These are phyloP conservation scores for Ceratocystis destructans DNA, from an alignment of 2,329 filamentous ascomycete species.

Conservation along the genomic window DNA sequence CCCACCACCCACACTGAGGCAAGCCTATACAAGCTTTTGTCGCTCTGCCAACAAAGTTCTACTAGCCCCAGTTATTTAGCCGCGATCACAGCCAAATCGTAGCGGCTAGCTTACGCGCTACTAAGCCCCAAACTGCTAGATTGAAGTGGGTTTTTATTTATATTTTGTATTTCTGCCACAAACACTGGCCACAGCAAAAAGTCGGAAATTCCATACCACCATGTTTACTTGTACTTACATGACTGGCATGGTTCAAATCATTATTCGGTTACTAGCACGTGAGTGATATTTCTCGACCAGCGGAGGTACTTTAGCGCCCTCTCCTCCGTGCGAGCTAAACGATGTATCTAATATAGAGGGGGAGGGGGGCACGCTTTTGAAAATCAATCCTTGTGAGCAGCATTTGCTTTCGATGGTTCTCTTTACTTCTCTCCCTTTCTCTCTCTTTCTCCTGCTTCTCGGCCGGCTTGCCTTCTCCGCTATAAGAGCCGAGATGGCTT, in stretches of 20 bases:
- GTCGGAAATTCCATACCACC: not conserved
- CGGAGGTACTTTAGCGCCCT: not conserved
- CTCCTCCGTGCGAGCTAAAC: not conserved
- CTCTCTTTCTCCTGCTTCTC: not conserved
- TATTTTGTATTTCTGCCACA: not conserved
- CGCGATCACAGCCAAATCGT: not conserved
- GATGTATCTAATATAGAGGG: not conserved
- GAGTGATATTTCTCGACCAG: not conserved
- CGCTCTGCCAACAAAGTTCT: constrained; percentile 5
- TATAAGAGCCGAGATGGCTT: not conserved
- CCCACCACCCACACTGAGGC: not conserved
- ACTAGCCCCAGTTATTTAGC: not conserved
- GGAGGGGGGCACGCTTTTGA: not conserved
- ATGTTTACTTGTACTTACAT: not conserved
- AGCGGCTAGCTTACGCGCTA: not conserved
- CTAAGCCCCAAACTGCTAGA: constrained; percentile 3
- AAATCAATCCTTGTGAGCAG: not conserved
- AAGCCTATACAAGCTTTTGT: not conserved
- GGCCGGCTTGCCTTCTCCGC: not conserved
- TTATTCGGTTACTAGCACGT: not conserved
- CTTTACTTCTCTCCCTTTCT: not conserved
- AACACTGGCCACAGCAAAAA: not conserved
- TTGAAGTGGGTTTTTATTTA: not conserved
- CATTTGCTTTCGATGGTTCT: not conserved
- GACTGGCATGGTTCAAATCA: not conserved